These are phyloP conservation scores for Aspergillus sojae DNA, from an alignment of 2,329 filamentous ascomycete genomes.

Conservation along the genomic window DNA sequence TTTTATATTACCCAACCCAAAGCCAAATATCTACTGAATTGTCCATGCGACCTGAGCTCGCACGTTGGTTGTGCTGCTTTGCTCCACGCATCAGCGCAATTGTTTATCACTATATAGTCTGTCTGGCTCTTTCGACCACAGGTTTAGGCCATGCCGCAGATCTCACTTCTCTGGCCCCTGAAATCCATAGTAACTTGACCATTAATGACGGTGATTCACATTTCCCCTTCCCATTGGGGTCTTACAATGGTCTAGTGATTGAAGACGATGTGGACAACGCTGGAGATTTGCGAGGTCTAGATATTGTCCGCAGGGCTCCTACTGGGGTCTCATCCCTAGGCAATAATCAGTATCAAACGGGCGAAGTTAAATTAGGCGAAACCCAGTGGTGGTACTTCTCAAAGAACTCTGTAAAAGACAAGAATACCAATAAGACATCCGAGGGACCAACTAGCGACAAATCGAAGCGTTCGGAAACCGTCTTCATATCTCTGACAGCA, in stretches of 20 bases:
- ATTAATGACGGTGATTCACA: constrained; percentile 38
- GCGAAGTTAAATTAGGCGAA: constrained; percentile 65
- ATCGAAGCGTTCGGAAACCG: constrained; percentile 45
- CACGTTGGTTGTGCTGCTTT: constrained; percentile 71
- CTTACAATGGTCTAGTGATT: constrained; percentile 35
- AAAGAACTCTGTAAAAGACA: constrained; percentile 55
- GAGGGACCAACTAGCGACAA: constrained; percentile 34
- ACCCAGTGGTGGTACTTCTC: constrained; percentile 68
- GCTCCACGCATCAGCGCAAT: constrained; percentile 67
- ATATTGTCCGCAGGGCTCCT: constrained; percentile 60
- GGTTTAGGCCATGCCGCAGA: constrained; percentile 69
- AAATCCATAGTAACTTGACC: constrained; percentile 53
- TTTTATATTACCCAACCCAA: not conserved
- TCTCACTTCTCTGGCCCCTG: constrained; percentile 40
- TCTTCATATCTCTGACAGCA: constrained; percentile 85
- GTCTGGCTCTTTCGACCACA: constrained; percentile 62
- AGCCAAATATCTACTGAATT: not conserved
- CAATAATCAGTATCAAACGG: constrained; percentile 66
- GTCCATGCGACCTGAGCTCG: constrained; percentile 56
- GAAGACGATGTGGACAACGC: constrained; percentile 34
- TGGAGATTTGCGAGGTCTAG: constrained; percentile 34
- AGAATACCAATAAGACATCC: constrained; percentile 37
- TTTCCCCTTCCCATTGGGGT: constrained; percentile 29
- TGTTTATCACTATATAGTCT: constrained; percentile 62
- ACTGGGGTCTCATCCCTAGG: constrained; percentile 53